Evolutionary conservation across 2,329 filamentous ascomycete species (phyloP).

Genomic region (Clathrospora elynae): DNA sequence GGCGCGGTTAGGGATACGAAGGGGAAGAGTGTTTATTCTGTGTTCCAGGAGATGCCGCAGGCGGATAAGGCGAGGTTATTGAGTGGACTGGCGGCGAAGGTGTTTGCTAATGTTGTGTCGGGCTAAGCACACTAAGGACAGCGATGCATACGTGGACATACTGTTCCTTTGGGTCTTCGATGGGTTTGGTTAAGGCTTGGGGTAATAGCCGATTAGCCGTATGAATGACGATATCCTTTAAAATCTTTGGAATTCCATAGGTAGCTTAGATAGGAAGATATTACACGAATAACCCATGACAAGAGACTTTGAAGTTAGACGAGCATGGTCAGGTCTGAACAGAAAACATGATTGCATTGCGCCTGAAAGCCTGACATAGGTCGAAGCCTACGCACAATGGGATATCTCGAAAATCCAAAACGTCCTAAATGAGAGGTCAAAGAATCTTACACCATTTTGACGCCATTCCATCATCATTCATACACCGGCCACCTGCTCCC

Average conservation of each 20-base stretch:
- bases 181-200: slow-evolving; percentile 3
- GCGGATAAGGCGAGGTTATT: slow-evolving; percentile 79
- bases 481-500: no score
- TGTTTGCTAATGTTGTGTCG: slow-evolving; percentile 76
- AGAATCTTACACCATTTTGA: no score
- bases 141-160: slow-evolving; percentile 5
- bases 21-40: slow-evolving; percentile 92
- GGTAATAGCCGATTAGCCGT: no score
- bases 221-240: slow-evolving; percentile 27
- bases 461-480: no score
- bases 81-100: slow-evolving; percentile 81
- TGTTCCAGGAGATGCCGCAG: slow-evolving; percentile 87
- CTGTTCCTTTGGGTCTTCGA: no score
- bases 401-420: slow-evolving; percentile 14
- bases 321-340: no score
- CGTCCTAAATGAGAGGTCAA: background rate
- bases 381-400: slow-evolving; percentile 6
- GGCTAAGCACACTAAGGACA: background rate
- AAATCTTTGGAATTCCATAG: no score
- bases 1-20: slow-evolving; percentile 86
- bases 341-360: slow-evolving; percentile 1
- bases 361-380: slow-evolving; percentile 1
- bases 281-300: no score
- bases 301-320: no score
- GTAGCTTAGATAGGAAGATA: no score